Base-by-base conservation (phyloP, 2,329 filamentous ascomycete genomes). In the Aspergillus aculeatinus region DNA sequence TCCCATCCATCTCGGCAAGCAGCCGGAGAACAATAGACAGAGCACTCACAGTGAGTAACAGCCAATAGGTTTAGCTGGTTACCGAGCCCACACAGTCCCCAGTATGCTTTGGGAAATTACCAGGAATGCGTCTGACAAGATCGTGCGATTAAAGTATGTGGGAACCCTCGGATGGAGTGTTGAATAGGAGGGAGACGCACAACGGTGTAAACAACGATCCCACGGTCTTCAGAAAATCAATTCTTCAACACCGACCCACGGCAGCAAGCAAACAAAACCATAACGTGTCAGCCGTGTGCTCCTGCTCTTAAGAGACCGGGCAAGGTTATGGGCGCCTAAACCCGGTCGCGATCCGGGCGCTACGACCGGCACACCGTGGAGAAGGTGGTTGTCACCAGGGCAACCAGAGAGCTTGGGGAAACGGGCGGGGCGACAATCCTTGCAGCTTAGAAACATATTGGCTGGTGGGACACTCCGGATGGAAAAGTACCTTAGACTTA, bases 301-400 rank as follows among this genome's bases (percentile, higher is more conserved):
- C 59, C 31, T 39, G 21, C 19, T 57, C 50, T 55, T 53, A 55
- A 27, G 51, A 48, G 21, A 42, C 33, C 31, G 53, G 47, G 51
- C 44, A 53, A 49, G 49, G 48, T 27, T 47, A 57, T 56, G 61
- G 61, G 61, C 53, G 59, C 59, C 54, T 61, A 51, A 51, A 58
- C 19, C 49, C 50, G 33, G 42, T 51, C 47, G 48, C 53, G 33
- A 57, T 53, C 56, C 52, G 48, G 21, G 55, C 60, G 51, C 58
- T 51, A 52, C 54, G 53, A 47, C 51, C 57, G 51, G 56, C 52
- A 42, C 51, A 53, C 51, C 54, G 54, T 55, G 60, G 60, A 58
- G 55, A 61, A 39, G 5, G 21, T 47, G 54, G 49, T 42, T 61
- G 59, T 63, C 59, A 39, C 61, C 61, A 35, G 59, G 61, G 61